These are phyloP conservation scores for Podaxis sp. DNA, from an alignment of 768 basidiomycete genomes.

Conservation along the genomic window DNA sequence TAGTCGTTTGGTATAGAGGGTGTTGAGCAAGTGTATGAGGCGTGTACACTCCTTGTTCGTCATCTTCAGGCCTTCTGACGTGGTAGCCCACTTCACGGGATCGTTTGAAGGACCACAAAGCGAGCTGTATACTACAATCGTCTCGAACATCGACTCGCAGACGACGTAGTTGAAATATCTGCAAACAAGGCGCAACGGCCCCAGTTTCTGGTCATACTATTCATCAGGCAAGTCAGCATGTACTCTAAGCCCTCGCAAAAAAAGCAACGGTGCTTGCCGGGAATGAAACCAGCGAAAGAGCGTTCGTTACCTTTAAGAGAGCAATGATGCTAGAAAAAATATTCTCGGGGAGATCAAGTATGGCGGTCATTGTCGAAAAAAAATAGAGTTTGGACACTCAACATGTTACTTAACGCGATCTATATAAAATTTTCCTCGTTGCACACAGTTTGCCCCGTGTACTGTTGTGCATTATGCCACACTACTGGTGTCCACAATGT, in stretches of 20 bases:
- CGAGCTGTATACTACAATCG: background rate
- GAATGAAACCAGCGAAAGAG: background rate
- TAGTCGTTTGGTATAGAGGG: background rate
- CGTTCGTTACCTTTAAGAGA: background rate
- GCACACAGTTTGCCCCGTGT: background rate
- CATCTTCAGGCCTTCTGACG: background rate
- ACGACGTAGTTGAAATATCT: background rate
- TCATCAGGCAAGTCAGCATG: background rate
- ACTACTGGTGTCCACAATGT: conserved; percentile 8
- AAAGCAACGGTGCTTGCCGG: background rate
- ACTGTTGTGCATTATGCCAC: background rate
- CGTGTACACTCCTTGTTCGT: background rate
- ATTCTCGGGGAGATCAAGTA: conserved; percentile 3
- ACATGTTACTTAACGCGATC: background rate
- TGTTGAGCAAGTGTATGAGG: conserved; percentile 1
- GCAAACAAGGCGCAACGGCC: background rate
- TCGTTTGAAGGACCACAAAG: background rate
- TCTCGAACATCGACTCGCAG: conserved; percentile 3
- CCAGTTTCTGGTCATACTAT: background rate
- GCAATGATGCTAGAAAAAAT: background rate
- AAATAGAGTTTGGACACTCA: background rate
- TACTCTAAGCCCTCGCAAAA: background rate
- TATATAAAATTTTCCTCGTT: background rate
- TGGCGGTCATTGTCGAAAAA: background rate
- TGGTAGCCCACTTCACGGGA: background rate